Evolutionary conservation across 805 yeast genomes (phyloP).

Genomic region (Metschnikowia gruessii): DNA sequence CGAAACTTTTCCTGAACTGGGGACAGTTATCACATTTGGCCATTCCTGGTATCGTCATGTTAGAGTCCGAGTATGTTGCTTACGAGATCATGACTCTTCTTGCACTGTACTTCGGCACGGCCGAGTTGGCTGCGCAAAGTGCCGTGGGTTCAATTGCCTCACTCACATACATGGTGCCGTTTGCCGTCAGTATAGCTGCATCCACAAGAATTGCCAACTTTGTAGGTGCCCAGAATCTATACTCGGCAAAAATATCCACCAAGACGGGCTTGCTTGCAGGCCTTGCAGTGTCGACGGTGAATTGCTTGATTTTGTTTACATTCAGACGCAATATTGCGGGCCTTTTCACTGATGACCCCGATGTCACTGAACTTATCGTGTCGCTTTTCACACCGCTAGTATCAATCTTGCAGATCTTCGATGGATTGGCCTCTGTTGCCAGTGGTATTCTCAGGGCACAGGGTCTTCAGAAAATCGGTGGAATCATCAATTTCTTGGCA

Average conservation of each 20-base stretch:
- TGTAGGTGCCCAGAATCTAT: slow-evolving; percentile 42
- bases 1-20: slow-evolving; percentile 37
- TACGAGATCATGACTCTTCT: slow-evolving; percentile 46
- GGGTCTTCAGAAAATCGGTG: slow-evolving; percentile 74
- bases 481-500: slow-evolving; percentile 61
- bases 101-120: slow-evolving; percentile 48
- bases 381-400: slow-evolving; percentile 57
- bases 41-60: slow-evolving; percentile 45
- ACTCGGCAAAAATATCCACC: slow-evolving; percentile 37
- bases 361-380: slow-evolving; percentile 52
- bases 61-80: slow-evolving; percentile 45
- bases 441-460: slow-evolving; percentile 74
- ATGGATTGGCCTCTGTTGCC: slow-evolving; percentile 67
- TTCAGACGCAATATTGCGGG: slow-evolving; percentile 50
- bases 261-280: slow-evolving; percentile 32
- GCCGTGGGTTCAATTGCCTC: slow-evolving; percentile 48
- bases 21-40: slow-evolving; percentile 36
- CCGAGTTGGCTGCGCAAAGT: slow-evolving; percentile 50
- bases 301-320: slow-evolving; percentile 45
- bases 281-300: slow-evolving; percentile 29
- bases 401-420: slow-evolving; percentile 63
- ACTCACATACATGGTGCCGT: slow-evolving; percentile 44
- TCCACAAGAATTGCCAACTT: slow-evolving; percentile 45
- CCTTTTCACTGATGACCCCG: slow-evolving; percentile 60
- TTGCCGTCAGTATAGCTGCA: slow-evolving; percentile 44